Evolutionary conservation across 495 filamentous ascomycete species (phyloP), one percentile per base, ranked within the genome.

Genomic region (Penicillium paxilli): DNA sequence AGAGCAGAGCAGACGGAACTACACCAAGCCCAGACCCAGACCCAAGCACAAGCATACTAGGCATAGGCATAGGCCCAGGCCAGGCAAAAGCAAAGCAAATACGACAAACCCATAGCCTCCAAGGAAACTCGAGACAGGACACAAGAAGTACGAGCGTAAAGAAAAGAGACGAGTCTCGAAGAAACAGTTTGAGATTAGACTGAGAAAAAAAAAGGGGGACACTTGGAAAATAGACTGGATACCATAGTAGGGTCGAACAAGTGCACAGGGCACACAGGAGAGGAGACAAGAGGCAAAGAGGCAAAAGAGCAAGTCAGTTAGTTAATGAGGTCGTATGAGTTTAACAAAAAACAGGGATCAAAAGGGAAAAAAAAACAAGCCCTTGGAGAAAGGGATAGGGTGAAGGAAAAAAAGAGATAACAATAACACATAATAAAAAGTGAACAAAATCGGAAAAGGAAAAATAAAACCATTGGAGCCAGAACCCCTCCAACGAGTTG

Each of bases 151-250:
- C 26, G 26, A 30, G 26, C 8, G 26, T 33, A 44, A 24, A 44
- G 12, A 40, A 24, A 38, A 26, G 28, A 42, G 25, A 32, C 33
- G 14, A 5, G 16, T 38, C 33, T 38, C 53, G 44, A 52, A 23
- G 23, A 51, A 49, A 57, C 58, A 54, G 19, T 10, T 57, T 47
- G 50, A 54, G 28, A 62, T 62, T 55, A 62, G 55, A 62, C 55
- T 62, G 47, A 55, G 51, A 20, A 32, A 49, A 52, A 56, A 20
- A 24, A 42, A 51, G 23, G 33, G n/a, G 1, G 17, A 40, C 5
- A 30, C 5, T 5, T 30, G 35, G n/a, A 17, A 40, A 7, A 40
- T 32, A 32, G n/a, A 30, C 12, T 5, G n/a, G n/a, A 40, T 40
- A 40, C 35, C 35, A 19, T 40, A 2, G 35, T 1, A 14, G n/a